Conservation (phyloP, 345 rosid species). For the Cardamine chenopodiifolia region DNA sequence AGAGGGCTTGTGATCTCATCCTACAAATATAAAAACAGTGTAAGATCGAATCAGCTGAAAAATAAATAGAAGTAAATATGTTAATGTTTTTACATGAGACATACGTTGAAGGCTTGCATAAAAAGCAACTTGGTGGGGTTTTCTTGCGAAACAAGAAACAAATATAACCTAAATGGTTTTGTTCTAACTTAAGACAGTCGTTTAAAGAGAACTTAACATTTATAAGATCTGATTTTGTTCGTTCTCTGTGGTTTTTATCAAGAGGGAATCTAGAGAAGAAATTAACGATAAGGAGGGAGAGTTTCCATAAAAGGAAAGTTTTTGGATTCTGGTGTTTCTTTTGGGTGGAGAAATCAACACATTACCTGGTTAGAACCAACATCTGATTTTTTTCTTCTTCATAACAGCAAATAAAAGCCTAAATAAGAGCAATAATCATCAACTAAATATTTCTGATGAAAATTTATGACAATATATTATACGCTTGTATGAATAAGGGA, state of each 20-base stretch:
- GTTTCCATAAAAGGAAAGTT: slow-evolving; percentile 37
- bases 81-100: not conserved
- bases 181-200: not conserved
- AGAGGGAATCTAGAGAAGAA: slow-evolving; percentile 23
- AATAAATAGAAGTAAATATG: not conserved
- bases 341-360: slow-evolving; percentile 20
- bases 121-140: slow-evolving; percentile 12
- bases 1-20: slow-evolving; percentile 80
- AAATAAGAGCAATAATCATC: not conserved
- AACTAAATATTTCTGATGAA: not conserved
- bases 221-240: slow-evolving; percentile 29
- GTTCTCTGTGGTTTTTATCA: slow-evolving; percentile 13
- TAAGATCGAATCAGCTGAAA: not conserved
- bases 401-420: not conserved
- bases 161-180: not conserved
- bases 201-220: slow-evolving; percentile 7
- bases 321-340: slow-evolving; percentile 32
- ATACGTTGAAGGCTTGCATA: slow-evolving; percentile 37
- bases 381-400: not conserved
- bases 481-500: not conserved
- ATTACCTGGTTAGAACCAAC: slow-evolving; percentile 24
- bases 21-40: slow-evolving; percentile 46
- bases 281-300: slow-evolving; percentile 17
- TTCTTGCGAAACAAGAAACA: slow-evolving; percentile 28
- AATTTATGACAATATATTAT: not conserved